phyloP scores from a whole-genome alignment of 139 green algal genomes.

The Protoeuglena noctilucae region DNA sequence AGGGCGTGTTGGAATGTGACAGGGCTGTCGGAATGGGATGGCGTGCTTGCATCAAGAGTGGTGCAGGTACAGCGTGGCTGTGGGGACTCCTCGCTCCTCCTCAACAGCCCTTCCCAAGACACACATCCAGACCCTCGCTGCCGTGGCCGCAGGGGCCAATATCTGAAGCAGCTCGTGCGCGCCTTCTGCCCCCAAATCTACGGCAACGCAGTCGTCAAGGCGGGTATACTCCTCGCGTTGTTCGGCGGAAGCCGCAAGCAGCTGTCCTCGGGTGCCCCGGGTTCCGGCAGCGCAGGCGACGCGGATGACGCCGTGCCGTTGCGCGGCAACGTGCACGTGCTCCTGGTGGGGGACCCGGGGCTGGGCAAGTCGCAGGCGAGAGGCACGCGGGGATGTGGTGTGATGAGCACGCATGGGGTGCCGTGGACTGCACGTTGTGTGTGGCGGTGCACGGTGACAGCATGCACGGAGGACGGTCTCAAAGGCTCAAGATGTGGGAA shows the following conservation, averaged over 20 bases:
- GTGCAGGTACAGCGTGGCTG: background rate
- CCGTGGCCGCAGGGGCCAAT: no score
- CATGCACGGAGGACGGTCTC: background rate
- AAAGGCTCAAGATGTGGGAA: background rate
- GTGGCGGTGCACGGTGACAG: background rate
- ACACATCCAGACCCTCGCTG: no score
- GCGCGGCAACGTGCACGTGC: slow-evolving; percentile 64
- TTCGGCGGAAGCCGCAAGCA: slow-evolving; percentile 70
- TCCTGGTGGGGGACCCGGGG: slow-evolving; percentile 73
- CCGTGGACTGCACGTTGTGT: slow-evolving; percentile 2
- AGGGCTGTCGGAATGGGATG: background rate
- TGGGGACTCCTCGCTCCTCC: slow-evolving; percentile 42
- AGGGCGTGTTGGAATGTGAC: background rate
- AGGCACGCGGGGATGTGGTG: slow-evolving; percentile 22
- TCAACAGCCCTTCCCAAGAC: no score
- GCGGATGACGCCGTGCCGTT: slow-evolving; percentile 8
- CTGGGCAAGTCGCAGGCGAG: slow-evolving; percentile 76
- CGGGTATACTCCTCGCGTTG: slow-evolving; percentile 66
- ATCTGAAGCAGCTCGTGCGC: slow-evolving; percentile 60
- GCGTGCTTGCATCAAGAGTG: background rate
- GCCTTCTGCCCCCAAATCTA: slow-evolving; percentile 75
- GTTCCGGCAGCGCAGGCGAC: background rate
- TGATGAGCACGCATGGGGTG: background rate
- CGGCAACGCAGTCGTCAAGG: slow-evolving; percentile 79
- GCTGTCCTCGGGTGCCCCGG: background rate